Evolutionary conservation across 495 filamentous ascomycete species (phyloP).

Genomic region (Parathielavia hyrcaniae): DNA sequence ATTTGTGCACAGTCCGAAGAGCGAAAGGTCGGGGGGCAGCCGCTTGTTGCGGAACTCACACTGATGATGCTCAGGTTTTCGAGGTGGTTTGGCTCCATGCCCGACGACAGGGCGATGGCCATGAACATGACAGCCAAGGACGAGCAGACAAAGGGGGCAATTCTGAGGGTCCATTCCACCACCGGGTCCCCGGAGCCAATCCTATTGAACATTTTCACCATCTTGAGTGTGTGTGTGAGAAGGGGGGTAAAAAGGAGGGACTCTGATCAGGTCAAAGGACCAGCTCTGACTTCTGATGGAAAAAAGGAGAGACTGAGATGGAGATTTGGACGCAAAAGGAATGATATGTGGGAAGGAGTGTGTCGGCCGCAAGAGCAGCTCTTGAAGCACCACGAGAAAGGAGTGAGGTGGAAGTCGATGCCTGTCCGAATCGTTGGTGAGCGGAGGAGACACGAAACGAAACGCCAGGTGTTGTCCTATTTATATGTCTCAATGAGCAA

Average conservation of each 20-base stretch:
- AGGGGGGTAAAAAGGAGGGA: neutral
- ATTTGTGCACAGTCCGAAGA: too few species aligned
- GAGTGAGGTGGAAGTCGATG: neutral
- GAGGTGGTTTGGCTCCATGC: constrained; percentile 51
- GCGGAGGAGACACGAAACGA: neutral
- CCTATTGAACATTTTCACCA: constrained; percentile 5
- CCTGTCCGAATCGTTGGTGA: constrained; percentile 2
- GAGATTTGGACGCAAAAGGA: neutral
- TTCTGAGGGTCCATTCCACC: constrained; percentile 21
- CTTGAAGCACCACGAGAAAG: neutral
- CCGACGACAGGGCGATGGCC: constrained; percentile 64
- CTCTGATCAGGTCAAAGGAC: constrained; percentile 7
- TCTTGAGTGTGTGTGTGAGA: too few species aligned
- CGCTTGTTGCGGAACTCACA: constrained; percentile 44
- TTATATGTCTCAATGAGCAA: neutral
- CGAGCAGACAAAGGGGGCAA: constrained; percentile 32
- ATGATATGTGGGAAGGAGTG: constrained; percentile 5
- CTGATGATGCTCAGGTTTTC: constrained; percentile 57
- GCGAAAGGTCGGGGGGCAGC: neutral
- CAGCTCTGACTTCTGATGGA: constrained; percentile 9
- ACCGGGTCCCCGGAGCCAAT: neutral
- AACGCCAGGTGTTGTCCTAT: neutral
- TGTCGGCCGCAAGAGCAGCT: neutral
- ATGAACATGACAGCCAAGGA: constrained; percentile 58
- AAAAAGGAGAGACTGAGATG: neutral